Base-by-base conservation (phyloP, 2,329 filamentous ascomycete genomes). In the Ramularia collo-cygni region DNA sequence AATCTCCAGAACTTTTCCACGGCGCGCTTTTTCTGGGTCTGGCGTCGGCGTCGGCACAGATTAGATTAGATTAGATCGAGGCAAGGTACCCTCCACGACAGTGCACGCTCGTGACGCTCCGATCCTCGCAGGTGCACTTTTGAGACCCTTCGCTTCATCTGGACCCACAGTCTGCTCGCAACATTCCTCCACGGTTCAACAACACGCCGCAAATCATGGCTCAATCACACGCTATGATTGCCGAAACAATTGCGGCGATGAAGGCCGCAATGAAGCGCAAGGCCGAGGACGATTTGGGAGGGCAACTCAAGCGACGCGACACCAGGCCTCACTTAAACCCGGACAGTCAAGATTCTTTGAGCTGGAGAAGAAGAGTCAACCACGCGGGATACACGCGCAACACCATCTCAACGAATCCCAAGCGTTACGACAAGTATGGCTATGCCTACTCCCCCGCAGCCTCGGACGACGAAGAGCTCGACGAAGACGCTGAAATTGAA, bases 301-400 rank as follows among this genome's bases (percentile, higher is more conserved):
- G 86, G 63, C 90, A 89, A 61, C 70, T 90, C 32, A 85, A 88
- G 69, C 83, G 79, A 61, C 75, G 78, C 53, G 80, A 85, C 58
- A 75, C 83, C 32, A 80, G 77, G 53, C 72, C 79, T 56, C 83
- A 83, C 43, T 10, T n/a, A n/a, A 79, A 81, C 54, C 69, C 88
- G 47, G 77, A 82, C 30, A 74, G 77, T 17, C 74, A 79, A 1
- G 74, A 72, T 18, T 82, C 81, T 2, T 77, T 47, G 1, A 16
- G 19, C 5, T 38, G 17, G 21, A 32, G 35, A 43, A 8, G 64
- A 43, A 63, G 53, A 51, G 74, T 88, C 53, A 79, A 85, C 41
- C 84, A 87, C 60, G 82, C 77, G 24, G 85, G 85, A 43, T 81
- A 83, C 57, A 70, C 74, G 43, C 75, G 86, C 57, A 72, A 79